Base-by-base conservation (phyloP, 2,329 filamentous ascomycete species). In the Didymella lethalis region DNA sequence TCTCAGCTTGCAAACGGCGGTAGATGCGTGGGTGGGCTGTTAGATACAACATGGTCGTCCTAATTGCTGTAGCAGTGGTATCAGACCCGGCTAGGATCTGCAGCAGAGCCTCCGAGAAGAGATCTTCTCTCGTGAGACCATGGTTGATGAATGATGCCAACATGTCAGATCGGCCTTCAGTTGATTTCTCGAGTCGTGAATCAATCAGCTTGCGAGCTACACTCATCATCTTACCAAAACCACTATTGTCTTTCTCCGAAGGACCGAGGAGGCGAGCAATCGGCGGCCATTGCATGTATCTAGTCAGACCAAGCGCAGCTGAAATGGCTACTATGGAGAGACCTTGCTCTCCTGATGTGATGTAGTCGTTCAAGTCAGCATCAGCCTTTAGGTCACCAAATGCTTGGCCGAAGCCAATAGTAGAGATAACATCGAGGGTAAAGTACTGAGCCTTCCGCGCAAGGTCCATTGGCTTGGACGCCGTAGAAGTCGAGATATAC, bases 81-180 rank as follows among this genome's bases (percentile, higher is more conserved):
- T 87, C 85, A 0, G 83, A 83, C 2, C 85, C 85, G 4, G 84
- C 85, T 7, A 84, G 74, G 26, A 82, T 81, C 53, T 82, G 79
- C 4, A 79, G 74, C 7, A 81, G 55, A 2, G 77, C 77, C 57
- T 82, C 80, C 3, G 66, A 54, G 64, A 78, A 62, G 73, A 81
- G 43, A 70, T 75, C 72, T 60, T 68, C 78, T 67, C 32, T 59
- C 1, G 70, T 75, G 12, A 83, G 66, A 65, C 77, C 78, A 50
- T 81, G 78, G 12, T 74, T 75, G 60, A 84, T 77, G 61, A 85
- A 85, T 0, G 81, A 80, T 3, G 77, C 80, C 3, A 86, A 75
- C 83, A 86, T 86, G 59, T 86, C 84, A 6, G 73, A 73, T 7
- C 78, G 73, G 61, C 83, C 76, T 4, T 75, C 75, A 0, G 80